Base-by-base conservation (phyloP, 2,329 filamentous ascomycete species). In the Aspergillus intermedius region DNA sequence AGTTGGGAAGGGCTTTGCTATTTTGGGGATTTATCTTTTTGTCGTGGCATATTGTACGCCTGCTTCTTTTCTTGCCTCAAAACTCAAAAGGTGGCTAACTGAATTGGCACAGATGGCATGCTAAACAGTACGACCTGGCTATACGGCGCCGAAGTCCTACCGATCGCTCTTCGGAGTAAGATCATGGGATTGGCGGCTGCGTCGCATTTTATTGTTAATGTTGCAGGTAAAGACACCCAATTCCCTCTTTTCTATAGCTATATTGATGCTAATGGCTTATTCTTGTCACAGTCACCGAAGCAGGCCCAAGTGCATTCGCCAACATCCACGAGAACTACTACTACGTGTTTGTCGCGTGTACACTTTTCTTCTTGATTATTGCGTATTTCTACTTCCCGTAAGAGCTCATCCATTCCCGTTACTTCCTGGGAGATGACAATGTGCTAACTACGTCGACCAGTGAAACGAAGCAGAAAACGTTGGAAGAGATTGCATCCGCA, bases 241-340 rank as follows among this genome's bases (percentile, higher is more conserved):
- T 25, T 12, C 6, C 4, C 15, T 34, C 12, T 21, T 8, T 8
- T 21, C 15, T 19, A 19, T 40, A 8, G 7, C 3, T 3, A 17
- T 21, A 5, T 10, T 15, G 9, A 21, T 19, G 5, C 6, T 3
- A 17, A 15, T 40, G 10, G 10, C 17, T 13, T 13, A 32, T 32
- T 10, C 34, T 13, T 19, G 15, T 15, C 45, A 12, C 4, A 65
- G 69, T 78, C 54, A 79, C 76, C 45, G 74, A 79, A 59, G 76
- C 76, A 5, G 78, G 77, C 0, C 78, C 78, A 0, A 78, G 70
- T 45, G 78, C 78, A 0, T 80, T 81, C 54, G 75, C 75, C 12
- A 79, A 72, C 40, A 81, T 82, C 46, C 59, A 70, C n/a, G 73
- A 81, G 54, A 81, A 80, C 53, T 82, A 81, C 60, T 81, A 81